Evolutionary conservation across 2,329 filamentous ascomycete genomes (phyloP).

Genomic region (Daldinia sp.): DNA sequence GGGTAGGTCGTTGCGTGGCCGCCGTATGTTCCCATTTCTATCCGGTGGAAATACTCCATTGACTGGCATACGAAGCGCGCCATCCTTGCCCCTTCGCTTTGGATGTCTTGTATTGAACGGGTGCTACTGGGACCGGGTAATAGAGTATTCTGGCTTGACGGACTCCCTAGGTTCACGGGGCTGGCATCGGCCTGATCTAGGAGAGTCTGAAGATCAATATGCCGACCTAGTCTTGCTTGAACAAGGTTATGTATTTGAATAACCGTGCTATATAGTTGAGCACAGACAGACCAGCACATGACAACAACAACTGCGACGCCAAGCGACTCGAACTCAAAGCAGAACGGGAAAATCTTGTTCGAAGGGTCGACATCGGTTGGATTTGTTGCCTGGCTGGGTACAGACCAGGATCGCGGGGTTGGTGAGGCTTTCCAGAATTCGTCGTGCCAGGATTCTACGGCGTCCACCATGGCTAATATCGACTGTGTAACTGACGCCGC

Average conservation of each 20-base stretch:
- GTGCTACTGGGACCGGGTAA: background rate
- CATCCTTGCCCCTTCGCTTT: constrained; percentile 36
- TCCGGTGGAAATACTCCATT: constrained; percentile 40
- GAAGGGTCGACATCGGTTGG: constrained; percentile 30
- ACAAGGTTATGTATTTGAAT: constrained; percentile 40
- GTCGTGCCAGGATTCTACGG: constrained; percentile 35
- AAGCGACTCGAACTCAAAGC: constrained; percentile 41
- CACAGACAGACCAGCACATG: constrained; percentile 37
- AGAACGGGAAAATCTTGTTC: constrained; percentile 34
- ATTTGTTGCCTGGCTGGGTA: constrained; percentile 35
- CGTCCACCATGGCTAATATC: constrained; percentile 28
- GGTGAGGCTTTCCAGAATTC: constrained; percentile 32
- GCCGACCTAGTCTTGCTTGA: constrained; percentile 26
- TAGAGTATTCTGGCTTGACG: background rate
- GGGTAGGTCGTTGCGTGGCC: constrained; percentile 40
- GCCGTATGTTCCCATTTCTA: constrained; percentile 42
- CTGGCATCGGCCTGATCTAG: constrained; percentile 13
- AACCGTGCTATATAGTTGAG: constrained; percentile 41
- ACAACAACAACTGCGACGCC: constrained; percentile 28
- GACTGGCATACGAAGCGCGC: constrained; percentile 40
- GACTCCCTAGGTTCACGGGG: background rate
- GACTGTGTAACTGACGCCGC: constrained; percentile 27
- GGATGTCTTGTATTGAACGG: constrained; percentile 36
- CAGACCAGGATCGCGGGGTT: constrained; percentile 32
- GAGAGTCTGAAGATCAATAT: constrained; percentile 29